A percentile compares a stretch with the other conserved stretches of the same genome.
Conservation (phyloP, 2,329 filamentous ascomycete species). For the Aspergillus fischeri region DNA sequence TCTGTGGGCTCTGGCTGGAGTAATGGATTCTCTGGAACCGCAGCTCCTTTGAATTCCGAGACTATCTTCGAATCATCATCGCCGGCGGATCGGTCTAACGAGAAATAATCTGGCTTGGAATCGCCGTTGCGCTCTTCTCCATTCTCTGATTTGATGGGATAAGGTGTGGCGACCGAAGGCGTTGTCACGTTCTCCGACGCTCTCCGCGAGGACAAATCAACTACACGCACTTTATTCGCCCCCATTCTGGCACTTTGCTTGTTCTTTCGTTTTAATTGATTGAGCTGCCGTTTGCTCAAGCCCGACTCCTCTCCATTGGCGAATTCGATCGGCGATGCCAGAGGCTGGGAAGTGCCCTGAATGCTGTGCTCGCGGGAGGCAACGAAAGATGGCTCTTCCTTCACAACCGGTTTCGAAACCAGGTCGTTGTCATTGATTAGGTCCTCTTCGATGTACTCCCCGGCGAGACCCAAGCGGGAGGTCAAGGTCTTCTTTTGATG, state of each 20-base stretch:
- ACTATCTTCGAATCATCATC: constrained; percentile 92
- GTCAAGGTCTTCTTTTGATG: constrained; percentile 87
- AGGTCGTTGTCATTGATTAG: constrained; percentile 64
- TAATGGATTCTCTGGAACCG: constrained; percentile 77
- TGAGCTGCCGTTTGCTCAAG: constrained; percentile 88
- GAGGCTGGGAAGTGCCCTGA: constrained; percentile 37
- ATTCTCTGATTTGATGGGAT: constrained; percentile 58
- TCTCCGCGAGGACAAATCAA: constrained; percentile 72
- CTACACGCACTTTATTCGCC: constrained; percentile 82
- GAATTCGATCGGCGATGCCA: constrained; percentile 47
- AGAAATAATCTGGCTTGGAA: constrained; percentile 80
- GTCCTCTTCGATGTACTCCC: constrained; percentile 80
- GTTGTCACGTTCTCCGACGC: constrained; percentile 63
- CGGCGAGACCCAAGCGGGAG: constrained; percentile 76
- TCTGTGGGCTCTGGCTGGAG: constrained; percentile 73
- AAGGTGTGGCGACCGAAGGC: constrained; percentile 49
- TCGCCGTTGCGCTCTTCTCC: constrained; percentile 57
- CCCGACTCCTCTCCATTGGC: constrained; percentile 61
- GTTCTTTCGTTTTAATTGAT: constrained; percentile 88
- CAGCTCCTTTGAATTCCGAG: constrained; percentile 87
- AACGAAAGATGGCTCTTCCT: constrained; percentile 49
- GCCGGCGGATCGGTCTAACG: constrained; percentile 70
- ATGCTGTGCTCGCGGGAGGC: constrained; percentile 45
- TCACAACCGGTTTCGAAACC: constrained; percentile 42
- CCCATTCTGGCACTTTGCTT: constrained; percentile 87